Evolutionary conservation across 163 green algal genomes (phyloP), one percentile per base, ranked within the genome.

Genomic region (Volvox carteri): DNA sequence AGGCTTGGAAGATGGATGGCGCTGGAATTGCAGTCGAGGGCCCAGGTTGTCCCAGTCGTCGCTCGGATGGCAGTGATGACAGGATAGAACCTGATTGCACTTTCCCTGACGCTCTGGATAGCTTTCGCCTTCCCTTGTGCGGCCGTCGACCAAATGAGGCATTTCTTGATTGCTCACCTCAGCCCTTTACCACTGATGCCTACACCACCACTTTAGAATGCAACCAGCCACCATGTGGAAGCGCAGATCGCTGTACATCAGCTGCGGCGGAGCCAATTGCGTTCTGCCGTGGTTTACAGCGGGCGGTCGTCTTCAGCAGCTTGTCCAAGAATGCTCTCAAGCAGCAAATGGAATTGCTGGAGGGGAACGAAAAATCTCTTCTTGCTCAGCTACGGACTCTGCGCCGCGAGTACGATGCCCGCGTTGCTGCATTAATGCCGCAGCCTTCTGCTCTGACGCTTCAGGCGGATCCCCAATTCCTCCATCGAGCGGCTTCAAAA

Each of bases 351-450:
- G n/a, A 19, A 5, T 2, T 60, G 1, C 25, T 80, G 2, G 42
- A 62, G n/a, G 28, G 73, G 7, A 44, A 80, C 23, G 73, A 80
- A 42, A 46, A 80, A 62, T 5, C 44, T 1, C 9, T 80, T 1
- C 44, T 80, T 7, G 73, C n/a, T 42, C 25, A 62, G 25, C 73
- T 80, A 8, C 73, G 73, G 28, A 28, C 28, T 8, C n/a, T 80
- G 25, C 73, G 73, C 1, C 73, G 73, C 44, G 73, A 80, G 42
- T 80, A 80, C 44, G 73, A 60, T 80, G 44, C 73, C 6, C 73
- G 73, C 42, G 44, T 80, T 9, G 73, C 42, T 23, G 73, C 21
- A 46, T 62, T 80, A n/a, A n/a, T n/a, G 16, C 70, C 54, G 39
- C 70, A 65, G 54, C 8, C 54, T 25, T 28, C 54, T 23, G 54